Base-by-base conservation (phyloP, 306 rosid genomes). In the Sicyos edulis region DNA sequence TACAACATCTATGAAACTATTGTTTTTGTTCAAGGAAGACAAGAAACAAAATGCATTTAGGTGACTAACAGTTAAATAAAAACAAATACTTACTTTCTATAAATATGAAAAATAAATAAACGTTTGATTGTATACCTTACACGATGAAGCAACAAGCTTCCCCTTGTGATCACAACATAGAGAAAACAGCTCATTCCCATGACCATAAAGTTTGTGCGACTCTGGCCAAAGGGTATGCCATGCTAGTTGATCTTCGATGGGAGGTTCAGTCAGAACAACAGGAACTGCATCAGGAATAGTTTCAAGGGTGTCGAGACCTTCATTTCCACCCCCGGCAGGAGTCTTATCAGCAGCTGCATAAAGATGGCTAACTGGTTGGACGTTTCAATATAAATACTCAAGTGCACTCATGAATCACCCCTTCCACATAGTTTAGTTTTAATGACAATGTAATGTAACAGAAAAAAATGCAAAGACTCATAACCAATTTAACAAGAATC, bases 171-270 rank as follows among this genome's bases (percentile, higher is more conserved):
- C 92, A 74, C 96, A 91, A 80, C 99, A 89, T 45, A 95, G 54
- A 71, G 99, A 82, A 72, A 89, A 95, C 53, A 95, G 83, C 53
- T 95, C 99, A 79, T 95, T 95, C 75, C 99, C 99, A 67, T 95
- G 99, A 78, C 97, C 99, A 67, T 95, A 95, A 73, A 95, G 95
- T 78, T 95, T 95, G 78, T 95, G 97, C 8, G 99, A 86, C 83
- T 95, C 99, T 60, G 97, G 99, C 99, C 97, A 91, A 10, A 93
- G 89, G 26, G 99, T 95, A 75, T 95, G 92, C 97, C 97, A 95
- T 52, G 89, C 89, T 52, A 95, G 80, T 86, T 95, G 99, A 81
- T 95, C 97, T 85, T 95, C 99, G 70, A 95, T 89, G 45, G 99
- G 99, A 75, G 97, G 91, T 78, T 91, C 88, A 56, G 95, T 85